A percentile compares a stretch with the other conserved stretches of the same genome.
These are phyloP conservation scores for Ophiocordyceps robertsii DNA, from an alignment of 2,329 filamentous ascomycete genomes.

Conservation along the genomic window DNA sequence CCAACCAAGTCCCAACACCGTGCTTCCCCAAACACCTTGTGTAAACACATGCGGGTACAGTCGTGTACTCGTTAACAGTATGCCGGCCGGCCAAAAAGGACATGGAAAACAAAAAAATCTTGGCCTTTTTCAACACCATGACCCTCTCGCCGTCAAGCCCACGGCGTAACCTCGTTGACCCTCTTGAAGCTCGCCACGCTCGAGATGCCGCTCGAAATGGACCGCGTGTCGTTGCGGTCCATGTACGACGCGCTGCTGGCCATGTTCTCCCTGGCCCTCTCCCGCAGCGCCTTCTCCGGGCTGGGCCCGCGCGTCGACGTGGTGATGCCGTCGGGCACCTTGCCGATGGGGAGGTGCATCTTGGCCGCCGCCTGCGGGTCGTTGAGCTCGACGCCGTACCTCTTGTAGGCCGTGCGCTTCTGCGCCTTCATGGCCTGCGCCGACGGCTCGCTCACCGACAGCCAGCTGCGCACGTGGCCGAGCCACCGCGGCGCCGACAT, in stretches of 20 bases:
- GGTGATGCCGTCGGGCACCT: slow-evolving; percentile 30
- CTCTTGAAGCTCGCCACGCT: slow-evolving; percentile 14
- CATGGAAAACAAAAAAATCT: neutral
- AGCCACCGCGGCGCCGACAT: slow-evolving; percentile 22
- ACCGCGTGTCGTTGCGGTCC: slow-evolving; percentile 14
- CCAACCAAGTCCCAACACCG: too few relatives aligned
- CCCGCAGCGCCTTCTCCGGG: slow-evolving; percentile 28
- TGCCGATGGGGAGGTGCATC: slow-evolving; percentile 30
- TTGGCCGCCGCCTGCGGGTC: slow-evolving; percentile 31
- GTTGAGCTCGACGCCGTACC: slow-evolving; percentile 27
- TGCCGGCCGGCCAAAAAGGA: too few relatives aligned
- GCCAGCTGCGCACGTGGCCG: slow-evolving; percentile 32
- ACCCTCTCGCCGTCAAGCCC: slow-evolving; percentile 7
- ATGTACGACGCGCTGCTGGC: slow-evolving; percentile 13
- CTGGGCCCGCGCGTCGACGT: slow-evolving; percentile 31
- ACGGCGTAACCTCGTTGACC: slow-evolving; percentile 18
- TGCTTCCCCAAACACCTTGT: too few relatives aligned
- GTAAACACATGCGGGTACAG: too few relatives aligned
- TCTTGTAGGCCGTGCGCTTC: slow-evolving; percentile 27
- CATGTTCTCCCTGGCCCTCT: slow-evolving; percentile 19
- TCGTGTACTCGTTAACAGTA: too few relatives aligned
- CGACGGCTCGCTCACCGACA: slow-evolving; percentile 35
- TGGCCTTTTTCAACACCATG: neutral
- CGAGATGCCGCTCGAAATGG: slow-evolving; percentile 21
- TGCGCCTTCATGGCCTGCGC: slow-evolving; percentile 33